Evolutionary conservation across 768 basidiomycete genomes (phyloP).

Genomic region (Lenzites betulinus): DNA sequence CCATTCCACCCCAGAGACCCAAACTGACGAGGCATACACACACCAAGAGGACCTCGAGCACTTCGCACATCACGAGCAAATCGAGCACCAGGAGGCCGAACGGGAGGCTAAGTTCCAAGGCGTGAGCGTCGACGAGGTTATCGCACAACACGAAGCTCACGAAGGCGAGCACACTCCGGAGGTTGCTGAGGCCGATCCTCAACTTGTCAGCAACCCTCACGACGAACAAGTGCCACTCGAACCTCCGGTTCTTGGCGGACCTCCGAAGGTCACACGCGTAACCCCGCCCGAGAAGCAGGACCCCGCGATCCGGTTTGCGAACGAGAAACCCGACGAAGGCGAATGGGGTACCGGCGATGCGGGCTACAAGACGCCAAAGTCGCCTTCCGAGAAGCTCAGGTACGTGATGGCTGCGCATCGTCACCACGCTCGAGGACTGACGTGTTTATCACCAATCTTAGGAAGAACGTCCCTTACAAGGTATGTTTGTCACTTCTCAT

Average conservation of each 20-base stretch:
- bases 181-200: not conserved
- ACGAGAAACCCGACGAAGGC: constrained; percentile 46
- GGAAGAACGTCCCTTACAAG: constrained; percentile 88
- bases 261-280: constrained; percentile 51
- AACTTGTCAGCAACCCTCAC: constrained; percentile 5
- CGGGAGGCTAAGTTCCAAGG: constrained; percentile 86
- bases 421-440: not conserved
- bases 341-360: constrained; percentile 57
- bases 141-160: constrained; percentile 52
- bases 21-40: constrained; percentile 91
- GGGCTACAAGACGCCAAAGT: constrained; percentile 31
- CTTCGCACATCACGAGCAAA: constrained; percentile 84
- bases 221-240: constrained; percentile 7
- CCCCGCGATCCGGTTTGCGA: constrained; percentile 62
- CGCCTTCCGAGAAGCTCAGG: constrained; percentile 67
- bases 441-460: constrained; percentile 25
- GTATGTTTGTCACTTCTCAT: constrained; percentile 40
- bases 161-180: constrained; percentile 15
- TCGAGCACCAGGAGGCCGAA: constrained; percentile 83
- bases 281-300: constrained; percentile 72
- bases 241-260: constrained; percentile 34
- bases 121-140: constrained; percentile 70
- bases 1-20: constrained; percentile 96
- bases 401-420: constrained; percentile 24
- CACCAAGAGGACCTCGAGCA: constrained; percentile 95